Evolutionary conservation across 2,329 filamentous ascomycete species (phyloP).

Genomic region (Penicillium olsonii): DNA sequence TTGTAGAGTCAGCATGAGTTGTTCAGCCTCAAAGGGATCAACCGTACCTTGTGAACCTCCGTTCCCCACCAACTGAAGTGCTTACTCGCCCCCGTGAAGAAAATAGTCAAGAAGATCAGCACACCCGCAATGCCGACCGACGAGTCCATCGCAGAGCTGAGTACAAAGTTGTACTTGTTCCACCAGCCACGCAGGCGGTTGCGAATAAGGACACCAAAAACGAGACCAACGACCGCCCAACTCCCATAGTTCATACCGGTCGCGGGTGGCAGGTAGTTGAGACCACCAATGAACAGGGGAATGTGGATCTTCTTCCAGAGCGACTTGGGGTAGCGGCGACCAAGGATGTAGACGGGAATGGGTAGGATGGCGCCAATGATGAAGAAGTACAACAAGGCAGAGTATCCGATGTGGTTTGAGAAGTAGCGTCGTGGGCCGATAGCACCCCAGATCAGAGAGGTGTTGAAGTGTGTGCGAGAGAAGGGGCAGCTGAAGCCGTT

Average conservation of each 20-base stretch:
- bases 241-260: conserved; percentile 68
- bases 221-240: conserved; percentile 64
- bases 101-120: conserved; percentile 31
- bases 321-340: conserved; percentile 61
- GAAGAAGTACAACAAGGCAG: conserved; percentile 67
- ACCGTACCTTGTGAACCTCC: conserved; percentile 25
- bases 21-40: background rate
- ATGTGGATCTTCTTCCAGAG: conserved; percentile 64
- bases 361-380: conserved; percentile 64
- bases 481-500: conserved; percentile 60
- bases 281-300: conserved; percentile 65
- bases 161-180: conserved; percentile 73
- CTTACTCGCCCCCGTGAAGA: conserved; percentile 25
- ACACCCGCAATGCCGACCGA: conserved; percentile 28
- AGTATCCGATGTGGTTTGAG: conserved; percentile 60
- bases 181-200: conserved; percentile 66
- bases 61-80: conserved; percentile 31
- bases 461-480: conserved; percentile 62
- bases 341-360: conserved; percentile 57
- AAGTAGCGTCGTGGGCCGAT: conserved; percentile 70
- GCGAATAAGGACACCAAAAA: conserved; percentile 66
- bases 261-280: conserved; percentile 64
- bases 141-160: conserved; percentile 65
- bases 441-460: conserved; percentile 69
- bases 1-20: background rate